Conservation (phyloP, 2,329 filamentous ascomycete genomes). For the Lasiodiplodia sp. region DNA sequence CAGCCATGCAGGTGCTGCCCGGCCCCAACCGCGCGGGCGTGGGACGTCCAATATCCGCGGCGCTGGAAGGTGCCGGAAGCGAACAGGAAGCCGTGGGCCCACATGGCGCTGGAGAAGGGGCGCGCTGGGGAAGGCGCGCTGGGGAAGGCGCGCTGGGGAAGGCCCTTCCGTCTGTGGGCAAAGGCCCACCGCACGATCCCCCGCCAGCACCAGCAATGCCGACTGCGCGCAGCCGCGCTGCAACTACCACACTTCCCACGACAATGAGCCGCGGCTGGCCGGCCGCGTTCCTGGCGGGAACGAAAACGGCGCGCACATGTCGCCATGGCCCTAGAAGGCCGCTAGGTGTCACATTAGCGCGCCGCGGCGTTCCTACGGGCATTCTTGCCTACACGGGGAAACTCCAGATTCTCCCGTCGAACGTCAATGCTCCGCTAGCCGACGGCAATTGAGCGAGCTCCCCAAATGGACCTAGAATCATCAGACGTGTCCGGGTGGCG, state of each 20-base stretch:
- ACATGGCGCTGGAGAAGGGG: not conserved
- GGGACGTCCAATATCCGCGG: not conserved
- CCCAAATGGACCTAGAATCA: not conserved
- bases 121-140: no score
- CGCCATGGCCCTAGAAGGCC: conserved; percentile 24
- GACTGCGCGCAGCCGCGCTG: not conserved
- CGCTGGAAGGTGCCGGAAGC: not conserved
- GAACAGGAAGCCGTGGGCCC: conserved; percentile 3
- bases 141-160: no score
- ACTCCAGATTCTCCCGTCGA: conserved; percentile 8
- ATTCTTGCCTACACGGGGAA: not conserved
- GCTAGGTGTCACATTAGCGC: conserved; percentile 14
- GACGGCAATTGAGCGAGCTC: not conserved
- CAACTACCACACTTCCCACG: not conserved
- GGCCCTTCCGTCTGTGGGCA: not conserved
- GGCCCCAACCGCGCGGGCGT: no score
- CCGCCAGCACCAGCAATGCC: not conserved
- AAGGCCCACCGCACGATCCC: not conserved
- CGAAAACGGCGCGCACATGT: conserved; percentile 15
- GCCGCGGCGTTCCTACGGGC: conserved; percentile 19
- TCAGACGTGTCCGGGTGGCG: not conserved
- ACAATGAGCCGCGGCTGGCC: not conserved
- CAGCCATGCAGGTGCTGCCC: not conserved
- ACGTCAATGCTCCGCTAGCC: conserved; percentile 15
- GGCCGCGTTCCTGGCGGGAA: conserved; percentile 9